Percentiles rank a stretch among this genome's conserved stretches.
These are phyloP conservation scores for Rubia peregrina DNA, from an alignment of 305 asterid species.

Conservation along the genomic window DNA sequence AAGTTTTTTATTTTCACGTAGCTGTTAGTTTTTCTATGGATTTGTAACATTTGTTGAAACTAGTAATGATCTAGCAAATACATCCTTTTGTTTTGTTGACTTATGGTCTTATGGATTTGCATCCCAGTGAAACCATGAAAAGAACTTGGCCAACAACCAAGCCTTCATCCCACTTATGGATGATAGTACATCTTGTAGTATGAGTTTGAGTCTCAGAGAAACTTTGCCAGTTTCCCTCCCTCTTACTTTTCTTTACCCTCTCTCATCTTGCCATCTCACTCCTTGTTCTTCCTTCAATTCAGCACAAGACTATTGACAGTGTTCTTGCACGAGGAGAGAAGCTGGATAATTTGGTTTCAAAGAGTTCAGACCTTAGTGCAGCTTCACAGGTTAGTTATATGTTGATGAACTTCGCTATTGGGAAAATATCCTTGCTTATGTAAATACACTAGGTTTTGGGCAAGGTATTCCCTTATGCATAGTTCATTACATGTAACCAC, in stretches of 20 bases:
- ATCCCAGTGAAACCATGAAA: background rate
- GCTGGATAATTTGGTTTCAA: constrained; percentile 90
- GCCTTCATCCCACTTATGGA: background rate
- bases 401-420: background rate
- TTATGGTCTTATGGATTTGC: too few relatives aligned
- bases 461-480: background rate
- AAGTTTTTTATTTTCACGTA: too few relatives aligned
- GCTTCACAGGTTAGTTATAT: constrained; percentile 70
- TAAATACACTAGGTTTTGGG: background rate
- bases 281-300: constrained; percentile 25
- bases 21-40: background rate
- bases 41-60: background rate
- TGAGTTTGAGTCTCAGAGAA: background rate
- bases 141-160: background rate
- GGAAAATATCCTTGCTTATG: background rate
- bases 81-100: background rate
- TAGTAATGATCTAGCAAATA: background rate
- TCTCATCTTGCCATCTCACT: background rate
- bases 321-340: constrained; percentile 85
- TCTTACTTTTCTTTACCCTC: too few relatives aligned
- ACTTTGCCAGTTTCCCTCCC: background rate
- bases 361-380: constrained; percentile 96
- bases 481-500: background rate
- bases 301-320: constrained; percentile 97
- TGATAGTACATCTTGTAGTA: background rate